Evolutionary conservation across 306 rosid genomes (phyloP).

Genomic region (Cucumis melo): DNA sequence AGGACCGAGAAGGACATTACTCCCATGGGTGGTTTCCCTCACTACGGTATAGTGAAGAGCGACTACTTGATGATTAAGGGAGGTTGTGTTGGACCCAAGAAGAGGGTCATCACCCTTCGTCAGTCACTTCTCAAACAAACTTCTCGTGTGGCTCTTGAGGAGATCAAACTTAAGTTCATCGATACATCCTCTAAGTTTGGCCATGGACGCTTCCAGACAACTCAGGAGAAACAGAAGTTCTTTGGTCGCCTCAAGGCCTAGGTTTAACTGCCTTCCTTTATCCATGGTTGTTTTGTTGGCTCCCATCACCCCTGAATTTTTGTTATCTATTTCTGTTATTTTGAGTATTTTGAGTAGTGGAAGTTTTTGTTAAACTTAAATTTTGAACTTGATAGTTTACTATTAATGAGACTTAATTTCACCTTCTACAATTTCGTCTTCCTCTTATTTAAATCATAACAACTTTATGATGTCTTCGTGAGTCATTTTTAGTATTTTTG

Average conservation of each 20-base stretch:
- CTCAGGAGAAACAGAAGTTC: constrained; percentile 69
- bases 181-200: constrained; percentile 85
- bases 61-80: constrained; percentile 69
- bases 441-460: too few species aligned
- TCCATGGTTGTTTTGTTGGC: background rate
- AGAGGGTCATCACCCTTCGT: constrained; percentile 67
- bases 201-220: constrained; percentile 88
- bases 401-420: background rate
- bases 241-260: constrained; percentile 70
- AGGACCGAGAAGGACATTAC: constrained; percentile 90
- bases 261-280: background rate
- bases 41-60: constrained; percentile 71
- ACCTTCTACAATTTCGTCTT: background rate
- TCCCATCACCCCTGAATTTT: background rate
- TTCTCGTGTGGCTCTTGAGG: constrained; percentile 62
- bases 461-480: too few species aligned
- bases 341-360: background rate
- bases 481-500: too few species aligned
- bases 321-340: constrained; percentile 1
- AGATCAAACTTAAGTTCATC: constrained; percentile 73
- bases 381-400: background rate
- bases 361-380: background rate
- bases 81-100: constrained; percentile 73
- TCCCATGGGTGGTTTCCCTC: constrained; percentile 90
- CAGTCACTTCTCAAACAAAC: constrained; percentile 79